Evolutionary conservation across 2,329 filamentous ascomycete genomes (phyloP), one percentile per base, ranked within the genome.

Genomic region (Phaeosphaeriaceae sp.): DNA sequence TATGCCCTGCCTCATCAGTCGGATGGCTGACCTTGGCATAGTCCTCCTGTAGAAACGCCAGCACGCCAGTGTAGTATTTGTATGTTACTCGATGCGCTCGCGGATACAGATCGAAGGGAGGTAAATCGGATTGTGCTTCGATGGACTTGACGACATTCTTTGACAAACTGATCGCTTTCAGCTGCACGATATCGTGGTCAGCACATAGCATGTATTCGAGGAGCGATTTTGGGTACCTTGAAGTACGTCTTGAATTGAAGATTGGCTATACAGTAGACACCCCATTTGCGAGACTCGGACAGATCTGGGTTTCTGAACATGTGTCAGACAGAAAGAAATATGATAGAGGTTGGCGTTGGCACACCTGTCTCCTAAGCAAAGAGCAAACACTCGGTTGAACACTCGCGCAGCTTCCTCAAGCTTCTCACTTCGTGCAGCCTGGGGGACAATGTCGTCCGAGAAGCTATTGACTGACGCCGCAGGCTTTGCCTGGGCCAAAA

Each of bases 241-340:
- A 99, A 99, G 78, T 98, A 97, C 1, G 93, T 98, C 80, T 98
- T 98, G 86, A 99, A 99, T 15, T 97, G 84, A 7, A 99, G 85
- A 74, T 97, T 98, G 72, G 93, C 92, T 65, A 94, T 89, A 76
- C 93, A 93, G 81, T 99, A 99, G 48, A 97, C 91, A 7, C 92
- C 96, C 95, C 95, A 99, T 86, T 98, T 99, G 54, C 95, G 88
- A 9, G 94, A 97, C 70, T 96, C 91, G 22, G 56, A 61, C 71
- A 93, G 88, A 46, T 97, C 82, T 15, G 91, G 88, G 60, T 91
- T 91, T 78, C 92, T 94, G 70, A 53, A 54, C 27, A 42, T 54
- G 53, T 48, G 61, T 74, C 60, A 72, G 67, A 66, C 61, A 46
- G 52, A 49, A 17, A 31, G 58, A 19, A 46, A 53, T 21, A 44